phyloP scores from a whole-genome alignment of 768 basidiomycete genomes.

The Mycena polygramma region DNA sequence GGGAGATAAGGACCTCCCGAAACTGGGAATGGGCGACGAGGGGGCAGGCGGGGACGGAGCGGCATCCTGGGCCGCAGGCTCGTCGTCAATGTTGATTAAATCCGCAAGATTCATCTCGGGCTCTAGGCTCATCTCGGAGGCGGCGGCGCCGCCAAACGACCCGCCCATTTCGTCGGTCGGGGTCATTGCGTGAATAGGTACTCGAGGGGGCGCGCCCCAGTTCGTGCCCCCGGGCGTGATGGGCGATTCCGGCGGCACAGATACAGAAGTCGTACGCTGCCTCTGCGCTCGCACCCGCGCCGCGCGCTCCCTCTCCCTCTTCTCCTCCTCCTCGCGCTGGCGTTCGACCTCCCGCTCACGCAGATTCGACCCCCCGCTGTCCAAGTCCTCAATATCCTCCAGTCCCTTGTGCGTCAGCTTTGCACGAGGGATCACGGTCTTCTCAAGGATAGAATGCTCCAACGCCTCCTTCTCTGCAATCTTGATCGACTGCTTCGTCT shows the following conservation, averaged over 20 bases:
- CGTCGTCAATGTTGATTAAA: constrained; percentile 84
- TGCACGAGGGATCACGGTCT: constrained; percentile 72
- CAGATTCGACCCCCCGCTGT: constrained; percentile 50
- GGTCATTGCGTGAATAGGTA: constrained; percentile 59
- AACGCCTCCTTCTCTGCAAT: constrained; percentile 86
- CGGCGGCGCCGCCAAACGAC: constrained; percentile 40
- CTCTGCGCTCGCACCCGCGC: constrained; percentile 65
- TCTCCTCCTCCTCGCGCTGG: constrained; percentile 76
- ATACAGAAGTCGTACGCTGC: constrained; percentile 68
- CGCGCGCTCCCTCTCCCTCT: constrained; percentile 76
- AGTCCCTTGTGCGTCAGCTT: constrained; percentile 96
- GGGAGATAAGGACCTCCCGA: constrained; percentile 39
- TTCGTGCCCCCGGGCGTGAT: constrained; percentile 57
- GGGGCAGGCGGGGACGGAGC: neutral
- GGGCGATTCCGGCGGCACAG: constrained; percentile 83
- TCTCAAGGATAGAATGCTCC: constrained; percentile 87
- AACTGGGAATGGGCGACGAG: constrained; percentile 29
- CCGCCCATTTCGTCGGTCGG: constrained; percentile 43
- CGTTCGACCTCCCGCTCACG: constrained; percentile 70
- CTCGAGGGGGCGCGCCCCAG: constrained; percentile 76
- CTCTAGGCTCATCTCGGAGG: constrained; percentile 53
- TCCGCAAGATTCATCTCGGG: constrained; percentile 81
- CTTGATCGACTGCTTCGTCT: constrained; percentile 85
- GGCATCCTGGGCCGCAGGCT: constrained; percentile 46
- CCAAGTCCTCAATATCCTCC: constrained; percentile 88